Evolutionary conservation across 345 rosid species (phyloP), one percentile per base, ranked within the genome.

Genomic region (Hibiscus tridactylites): DNA sequence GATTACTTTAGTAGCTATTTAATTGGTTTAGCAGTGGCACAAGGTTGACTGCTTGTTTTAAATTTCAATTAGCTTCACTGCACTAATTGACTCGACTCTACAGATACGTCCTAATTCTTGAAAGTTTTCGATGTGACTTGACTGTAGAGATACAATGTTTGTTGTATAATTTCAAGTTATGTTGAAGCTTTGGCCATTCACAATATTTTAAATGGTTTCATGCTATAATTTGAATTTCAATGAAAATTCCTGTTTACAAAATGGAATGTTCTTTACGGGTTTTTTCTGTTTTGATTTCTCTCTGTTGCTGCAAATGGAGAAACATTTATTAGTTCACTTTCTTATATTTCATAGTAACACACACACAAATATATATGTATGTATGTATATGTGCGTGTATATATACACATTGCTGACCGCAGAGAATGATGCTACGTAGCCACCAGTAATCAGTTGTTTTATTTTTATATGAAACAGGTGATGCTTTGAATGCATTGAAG

Each of bases 401-500:
- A 13, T 49, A 15, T 15, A 50, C 10, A 52, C 16, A n/a, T 52
- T 69, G 3, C 29, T 52, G 47, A 4, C 29, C 19, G 29, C 61
- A 2, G 3, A 52, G 61, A 54, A 28, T 13, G 46, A 9, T 64
- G 52, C 19, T 2, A 2, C n/a, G 29, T 0, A 10, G 4, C 15
- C 31, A 44, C 47, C 28, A 13, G 7, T 61, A 7, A 24, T 17
- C 52, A 24, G 47, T 68, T 53, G 42, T 26, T 49, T 33, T 46
- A 2, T 37, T 65, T 56, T 71, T 65, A 35, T 81, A 70, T 8
- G 58, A 75, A 54, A 74, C 78, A 92, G 98, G 98, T 66, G 98
- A 91, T 72, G 98, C 97, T 49, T 75, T 93, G 79, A 88, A 83
- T 83, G 89, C 96, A 4, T 60, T 93, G 76, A 93, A 81, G 84